Percentiles rank a stretch among this genome's conserved stretches.
These are phyloP conservation scores for Stemphylium lycopersici DNA, from an alignment of 2,329 filamentous ascomycete genomes.

Conservation along the genomic window DNA sequence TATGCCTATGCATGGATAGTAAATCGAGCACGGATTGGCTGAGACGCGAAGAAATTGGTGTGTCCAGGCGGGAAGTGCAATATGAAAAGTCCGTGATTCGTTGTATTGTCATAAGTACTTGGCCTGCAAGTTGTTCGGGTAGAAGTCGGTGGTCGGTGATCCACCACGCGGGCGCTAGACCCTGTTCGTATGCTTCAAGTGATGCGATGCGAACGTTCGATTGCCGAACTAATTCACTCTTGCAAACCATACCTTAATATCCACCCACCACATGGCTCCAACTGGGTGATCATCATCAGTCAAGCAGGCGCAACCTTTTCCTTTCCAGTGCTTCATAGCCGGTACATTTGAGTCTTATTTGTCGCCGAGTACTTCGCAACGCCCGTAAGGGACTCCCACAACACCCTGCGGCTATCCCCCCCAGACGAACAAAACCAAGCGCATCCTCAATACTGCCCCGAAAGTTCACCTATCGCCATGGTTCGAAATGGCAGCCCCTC, in stretches of 20 bases:
- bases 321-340: background rate
- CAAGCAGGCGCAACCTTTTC: background rate
- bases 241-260: conserved; percentile 13
- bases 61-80: no score
- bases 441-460: background rate
- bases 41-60: no score
- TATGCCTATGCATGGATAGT: no score
- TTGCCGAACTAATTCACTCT: conserved; percentile 17
- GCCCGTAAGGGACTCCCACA: background rate
- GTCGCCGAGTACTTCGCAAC: background rate
- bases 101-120: no score
- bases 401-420: conserved; percentile 4
- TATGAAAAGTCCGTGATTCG: no score
- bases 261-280: conserved; percentile 7
- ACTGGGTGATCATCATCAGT: background rate
- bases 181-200: conserved; percentile 16
- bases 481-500: conserved; percentile 48
- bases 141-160: conserved; percentile 4
- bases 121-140: background rate
- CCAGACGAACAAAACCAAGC: conserved; percentile 4
- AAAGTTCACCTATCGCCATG: conserved; percentile 32
- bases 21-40: no score
- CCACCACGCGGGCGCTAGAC: conserved; percentile 6
- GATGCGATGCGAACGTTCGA: conserved; percentile 16
- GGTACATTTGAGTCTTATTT: background rate